A percentile compares a stretch with the other conserved stretches of the same genome.
Evolutionary conservation across 805 yeast species (phyloP).

Genomic region (Lipomyces oligophaga): DNA sequence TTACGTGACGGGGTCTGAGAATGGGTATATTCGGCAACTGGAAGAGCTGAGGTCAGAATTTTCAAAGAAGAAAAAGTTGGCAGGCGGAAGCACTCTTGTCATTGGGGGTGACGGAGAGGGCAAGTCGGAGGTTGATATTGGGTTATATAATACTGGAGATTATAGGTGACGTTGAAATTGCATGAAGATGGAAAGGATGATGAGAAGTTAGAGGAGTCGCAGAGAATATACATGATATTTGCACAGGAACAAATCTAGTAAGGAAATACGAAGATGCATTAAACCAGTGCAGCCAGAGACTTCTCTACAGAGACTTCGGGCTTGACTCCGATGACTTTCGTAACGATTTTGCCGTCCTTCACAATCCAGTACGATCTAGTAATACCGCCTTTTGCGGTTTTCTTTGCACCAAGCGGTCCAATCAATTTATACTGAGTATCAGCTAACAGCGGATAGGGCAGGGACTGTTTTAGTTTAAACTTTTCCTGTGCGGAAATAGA

Average conservation of each 20-base stretch:
- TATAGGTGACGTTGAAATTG: constrained; percentile 32
- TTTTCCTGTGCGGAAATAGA: constrained; percentile 70
- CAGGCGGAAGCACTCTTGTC: constrained; percentile 30
- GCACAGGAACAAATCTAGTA: no score
- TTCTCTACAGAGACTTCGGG: constrained; percentile 38
- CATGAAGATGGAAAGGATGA: background rate
- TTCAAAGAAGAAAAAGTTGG: constrained; percentile 35
- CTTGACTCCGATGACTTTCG: constrained; percentile 51
- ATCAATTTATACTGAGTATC: constrained; percentile 73
- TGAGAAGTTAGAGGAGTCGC: background rate
- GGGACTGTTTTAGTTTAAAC: constrained; percentile 66
- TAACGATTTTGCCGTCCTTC: constrained; percentile 63
- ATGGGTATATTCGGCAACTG: constrained; percentile 72
- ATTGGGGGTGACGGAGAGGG: constrained; percentile 54
- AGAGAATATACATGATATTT: background rate
- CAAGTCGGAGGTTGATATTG: constrained; percentile 74
- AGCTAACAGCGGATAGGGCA: constrained; percentile 69
- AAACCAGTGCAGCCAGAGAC: no score
- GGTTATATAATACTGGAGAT: constrained; percentile 57
- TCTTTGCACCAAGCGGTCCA: constrained; percentile 76
- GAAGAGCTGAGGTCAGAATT: constrained; percentile 80
- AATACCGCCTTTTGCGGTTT: constrained; percentile 73
- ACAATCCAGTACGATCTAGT: constrained; percentile 92
- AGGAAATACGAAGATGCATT: no score
- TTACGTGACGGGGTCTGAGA: constrained; percentile 92